Conservation (phyloP, 805 yeast species). For the Ogataea naganishii region DNA sequence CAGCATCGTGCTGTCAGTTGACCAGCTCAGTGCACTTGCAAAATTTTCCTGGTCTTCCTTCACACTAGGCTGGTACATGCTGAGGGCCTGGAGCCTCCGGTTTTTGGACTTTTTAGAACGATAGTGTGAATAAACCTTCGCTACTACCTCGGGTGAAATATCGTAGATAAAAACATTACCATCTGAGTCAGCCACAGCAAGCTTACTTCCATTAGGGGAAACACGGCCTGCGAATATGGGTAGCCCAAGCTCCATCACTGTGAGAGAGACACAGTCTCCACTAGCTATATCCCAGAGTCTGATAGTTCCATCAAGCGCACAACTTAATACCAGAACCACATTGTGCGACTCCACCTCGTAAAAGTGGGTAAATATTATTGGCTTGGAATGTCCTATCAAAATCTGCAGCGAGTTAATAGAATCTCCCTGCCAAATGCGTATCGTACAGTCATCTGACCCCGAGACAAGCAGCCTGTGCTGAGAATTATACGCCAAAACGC, state of each 20-base stretch:
- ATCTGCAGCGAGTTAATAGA: conserved; percentile 43
- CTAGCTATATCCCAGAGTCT: conserved; percentile 55
- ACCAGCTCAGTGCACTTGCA: conserved; percentile 18
- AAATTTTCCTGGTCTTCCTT: conserved; percentile 6
- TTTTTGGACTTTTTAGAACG: too few relatives aligned
- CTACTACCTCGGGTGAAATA: too few relatives aligned
- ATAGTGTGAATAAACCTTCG: too few relatives aligned
- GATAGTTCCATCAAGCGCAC: conserved; percentile 65
- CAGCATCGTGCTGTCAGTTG: conserved; percentile 12
- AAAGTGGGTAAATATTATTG: conserved; percentile 53
- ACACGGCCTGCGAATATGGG: conserved; percentile 48
- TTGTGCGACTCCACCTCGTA: conserved; percentile 19
- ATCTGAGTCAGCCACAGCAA: conserved; percentile 60
- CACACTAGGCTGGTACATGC: conserved; percentile 18
- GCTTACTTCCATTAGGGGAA: conserved; percentile 37
- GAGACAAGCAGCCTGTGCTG: conserved; percentile 52
- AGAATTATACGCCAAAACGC: conserved; percentile 45
- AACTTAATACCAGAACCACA: conserved; percentile 29
- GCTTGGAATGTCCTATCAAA: conserved; percentile 46
- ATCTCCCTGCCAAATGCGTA: conserved; percentile 70
- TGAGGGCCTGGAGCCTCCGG: conserved; percentile 6
- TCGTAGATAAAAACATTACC: conserved; percentile 53
- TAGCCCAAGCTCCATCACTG: conserved; percentile 33
- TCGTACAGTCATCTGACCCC: conserved; percentile 66
- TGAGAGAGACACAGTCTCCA: conserved; percentile 29